Percentiles rank a stretch among this genome's conserved stretches.
phyloP scores from a whole-genome alignment of 2,329 filamentous ascomycete species.

The Aspergillus sp. region DNA sequence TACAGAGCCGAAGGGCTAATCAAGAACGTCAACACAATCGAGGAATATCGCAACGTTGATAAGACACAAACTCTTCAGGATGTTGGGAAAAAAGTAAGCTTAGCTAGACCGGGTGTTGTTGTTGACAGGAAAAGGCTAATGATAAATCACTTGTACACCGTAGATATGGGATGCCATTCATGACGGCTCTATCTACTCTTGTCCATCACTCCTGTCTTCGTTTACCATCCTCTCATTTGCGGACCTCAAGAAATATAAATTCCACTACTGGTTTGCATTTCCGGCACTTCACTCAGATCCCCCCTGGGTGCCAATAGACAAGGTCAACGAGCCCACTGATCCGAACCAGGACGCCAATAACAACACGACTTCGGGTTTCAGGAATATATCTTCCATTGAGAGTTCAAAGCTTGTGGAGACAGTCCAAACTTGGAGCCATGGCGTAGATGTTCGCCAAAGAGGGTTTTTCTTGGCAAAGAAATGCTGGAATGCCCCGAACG shows the following conservation, averaged over 20 bases:
- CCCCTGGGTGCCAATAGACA: slow-evolving; percentile 58
- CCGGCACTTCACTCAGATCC: slow-evolving; percentile 86
- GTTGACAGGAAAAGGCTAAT: slow-evolving; percentile 5
- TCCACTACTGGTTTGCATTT: slow-evolving; percentile 97
- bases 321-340: slow-evolving; percentile 9
- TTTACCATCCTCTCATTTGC: slow-evolving; percentile 88
- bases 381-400: slow-evolving; percentile 56
- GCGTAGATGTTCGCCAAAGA: slow-evolving; percentile 71
- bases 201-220: slow-evolving; percentile 80
- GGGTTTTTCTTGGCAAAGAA: slow-evolving; percentile 95
- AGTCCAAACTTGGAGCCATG: slow-evolving; percentile 80
- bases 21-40: slow-evolving; percentile 91
- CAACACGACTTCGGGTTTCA: slow-evolving; percentile 9
- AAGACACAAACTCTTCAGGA: slow-evolving; percentile 69
- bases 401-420: slow-evolving; percentile 70
- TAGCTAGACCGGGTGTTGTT: not conserved
- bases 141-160: not conserved
- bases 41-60: slow-evolving; percentile 81
- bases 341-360: slow-evolving; percentile 13
- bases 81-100: slow-evolving; percentile 64
- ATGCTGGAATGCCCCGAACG: slow-evolving; percentile 29
- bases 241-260: slow-evolving; percentile 94
- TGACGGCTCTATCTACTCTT: slow-evolving; percentile 91
- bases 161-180: slow-evolving; percentile 97
- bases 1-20: slow-evolving; percentile 88